Evolutionary conservation across 257 asterid species (phyloP).

Genomic region (Dorcoceras hygrometricum): DNA sequence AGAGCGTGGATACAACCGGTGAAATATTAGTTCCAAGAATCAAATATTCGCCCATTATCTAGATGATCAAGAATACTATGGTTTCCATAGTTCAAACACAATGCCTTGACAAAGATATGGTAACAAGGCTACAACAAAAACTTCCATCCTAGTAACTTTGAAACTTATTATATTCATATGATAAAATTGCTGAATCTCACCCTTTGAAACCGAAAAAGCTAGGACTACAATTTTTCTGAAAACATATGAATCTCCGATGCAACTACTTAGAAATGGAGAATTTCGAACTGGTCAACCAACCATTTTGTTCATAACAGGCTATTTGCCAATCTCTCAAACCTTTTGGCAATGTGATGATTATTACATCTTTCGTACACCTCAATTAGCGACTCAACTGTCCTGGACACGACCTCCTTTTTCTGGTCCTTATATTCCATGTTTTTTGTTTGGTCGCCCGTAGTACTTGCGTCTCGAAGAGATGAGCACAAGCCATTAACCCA

Average conservation of each 20-base stretch:
- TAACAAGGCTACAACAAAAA: no score
- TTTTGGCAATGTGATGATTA: slow-evolving; percentile 43
- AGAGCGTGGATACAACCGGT: no score
- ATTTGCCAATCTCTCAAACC: slow-evolving; percentile 45
- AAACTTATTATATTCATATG: not conserved
- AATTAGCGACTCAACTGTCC: slow-evolving; percentile 54
- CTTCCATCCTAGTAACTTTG: not conserved
- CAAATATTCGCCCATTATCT: no score
- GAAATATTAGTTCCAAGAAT: no score
- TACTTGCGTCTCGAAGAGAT: slow-evolving; percentile 49
- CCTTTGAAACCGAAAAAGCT: not conserved
- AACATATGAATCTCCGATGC: no score
- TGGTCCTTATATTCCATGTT: slow-evolving; percentile 38
- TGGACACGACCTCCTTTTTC: slow-evolving; percentile 55
- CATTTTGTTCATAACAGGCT: slow-evolving; percentile 31
- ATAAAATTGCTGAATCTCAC: not conserved
- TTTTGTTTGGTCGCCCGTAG: slow-evolving; percentile 36
- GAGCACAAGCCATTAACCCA: slow-evolving; percentile 69
- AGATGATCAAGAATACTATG: no score
- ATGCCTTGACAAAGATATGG: no score
- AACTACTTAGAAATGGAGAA: no score
- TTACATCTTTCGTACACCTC: slow-evolving; percentile 53
- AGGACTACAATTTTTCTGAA: no score
- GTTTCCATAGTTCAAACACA: no score
- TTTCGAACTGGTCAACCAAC: not conserved